Percentiles rank a stretch among this genome's conserved stretches.
These are phyloP conservation scores for Blastocrithidia nonstop DNA, from an alignment of 208 protist genomes.

Conservation along the genomic window DNA sequence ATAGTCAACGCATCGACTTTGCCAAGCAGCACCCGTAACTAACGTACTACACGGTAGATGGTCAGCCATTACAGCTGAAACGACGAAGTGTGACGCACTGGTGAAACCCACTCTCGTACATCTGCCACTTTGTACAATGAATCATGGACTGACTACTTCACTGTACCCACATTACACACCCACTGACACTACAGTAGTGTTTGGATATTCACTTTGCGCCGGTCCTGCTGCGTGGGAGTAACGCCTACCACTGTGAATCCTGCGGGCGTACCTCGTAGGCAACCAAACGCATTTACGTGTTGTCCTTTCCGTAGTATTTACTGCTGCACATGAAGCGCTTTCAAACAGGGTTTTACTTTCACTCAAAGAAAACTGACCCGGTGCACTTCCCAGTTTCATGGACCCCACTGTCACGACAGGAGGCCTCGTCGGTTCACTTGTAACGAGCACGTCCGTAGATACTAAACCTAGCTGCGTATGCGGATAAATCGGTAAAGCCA, in stretches of 20 bases:
- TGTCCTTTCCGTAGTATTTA: conserved; percentile 67
- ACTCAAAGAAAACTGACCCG: conserved; percentile 64
- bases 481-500: conserved; percentile 17
- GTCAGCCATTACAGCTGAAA: conserved; percentile 11
- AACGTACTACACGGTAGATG: conserved; percentile 11
- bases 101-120: conserved; percentile 38
- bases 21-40: conserved; percentile 31
- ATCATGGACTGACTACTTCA: conserved; percentile 4
- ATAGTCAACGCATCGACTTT: conserved; percentile 26
- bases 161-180: conserved; percentile 13
- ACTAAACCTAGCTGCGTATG: conserved; percentile 43
- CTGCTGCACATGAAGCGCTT: conserved; percentile 84
- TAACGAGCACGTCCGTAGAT: conserved; percentile 14
- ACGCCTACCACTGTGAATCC: conserved; percentile 63
- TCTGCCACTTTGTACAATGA: conserved; percentile 4
- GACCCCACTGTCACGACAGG: conserved; percentile 11
- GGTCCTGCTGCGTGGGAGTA: conserved; percentile 35
- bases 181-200: conserved; percentile 75
- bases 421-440: conserved; percentile 1
- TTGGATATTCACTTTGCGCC: conserved; percentile 79
- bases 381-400: conserved; percentile 74
- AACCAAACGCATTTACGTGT: conserved; percentile 56
- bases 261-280: conserved; percentile 51
- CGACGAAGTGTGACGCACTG: conserved; percentile 14
- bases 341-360: conserved; percentile 43